Evolutionary conservation across 1,284 basidiomycete genomes (phyloP).

Genomic region (Fomitiporia mediterranea): DNA sequence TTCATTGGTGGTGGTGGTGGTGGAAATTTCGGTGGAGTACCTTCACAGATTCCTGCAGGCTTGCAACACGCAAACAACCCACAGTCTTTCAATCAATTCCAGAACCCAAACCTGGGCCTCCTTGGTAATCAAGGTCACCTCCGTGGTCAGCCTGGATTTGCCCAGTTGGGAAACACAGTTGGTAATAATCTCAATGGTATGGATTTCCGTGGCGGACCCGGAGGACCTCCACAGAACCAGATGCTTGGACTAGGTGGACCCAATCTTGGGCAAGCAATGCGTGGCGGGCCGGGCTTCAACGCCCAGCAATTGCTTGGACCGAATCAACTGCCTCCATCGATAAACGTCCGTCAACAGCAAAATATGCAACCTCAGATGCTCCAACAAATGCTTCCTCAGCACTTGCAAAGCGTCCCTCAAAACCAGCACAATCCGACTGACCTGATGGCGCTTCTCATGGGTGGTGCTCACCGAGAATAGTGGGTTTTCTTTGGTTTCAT

Average conservation of each 20-base stretch:
- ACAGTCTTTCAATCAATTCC: constrained; percentile 51
- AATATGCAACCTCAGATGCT: constrained; percentile 48
- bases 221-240: constrained; percentile 31
- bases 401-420: constrained; percentile 45
- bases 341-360: constrained; percentile 41
- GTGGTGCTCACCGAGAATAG: constrained; percentile 58
- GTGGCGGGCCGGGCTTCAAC: constrained; percentile 43
- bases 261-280: constrained; percentile 37
- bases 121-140: constrained; percentile 42
- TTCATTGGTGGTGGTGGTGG: constrained; percentile 42
- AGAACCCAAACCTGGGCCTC: constrained; percentile 40
- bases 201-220: constrained; percentile 41
- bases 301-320: constrained; percentile 45
- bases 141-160: constrained; percentile 46
- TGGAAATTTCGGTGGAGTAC: constrained; percentile 35
- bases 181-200: constrained; percentile 36
- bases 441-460: constrained; percentile 76
- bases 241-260: constrained; percentile 44
- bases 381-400: constrained; percentile 52
- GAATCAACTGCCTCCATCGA: constrained; percentile 34
- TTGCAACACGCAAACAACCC: constrained; percentile 44
- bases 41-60: constrained; percentile 41
- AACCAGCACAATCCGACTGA: constrained; percentile 55
- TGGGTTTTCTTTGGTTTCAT: not conserved
- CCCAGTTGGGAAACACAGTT: constrained; percentile 43